Percentiles rank a stretch among this genome's conserved stretches.
phyloP scores from a whole-genome alignment of 2,329 filamentous ascomycete genomes.

The Xylaria multiplex region DNA sequence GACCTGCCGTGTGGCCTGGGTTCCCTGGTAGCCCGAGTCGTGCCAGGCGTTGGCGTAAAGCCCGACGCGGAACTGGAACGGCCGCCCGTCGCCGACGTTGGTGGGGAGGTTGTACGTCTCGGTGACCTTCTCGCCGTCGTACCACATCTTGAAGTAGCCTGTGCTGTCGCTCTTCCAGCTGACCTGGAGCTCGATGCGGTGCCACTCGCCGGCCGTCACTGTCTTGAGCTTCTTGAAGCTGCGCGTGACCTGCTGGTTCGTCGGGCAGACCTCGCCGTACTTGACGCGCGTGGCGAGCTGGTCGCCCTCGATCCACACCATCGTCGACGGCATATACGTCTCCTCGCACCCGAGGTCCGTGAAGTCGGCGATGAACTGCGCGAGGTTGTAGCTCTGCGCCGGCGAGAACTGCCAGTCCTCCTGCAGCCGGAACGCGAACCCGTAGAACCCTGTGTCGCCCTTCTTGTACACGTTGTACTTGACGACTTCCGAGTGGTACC shows the following conservation, averaged over 20 bases:
- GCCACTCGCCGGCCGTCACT: conserved; percentile 57
- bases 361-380: conserved; percentile 63
- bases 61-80: conserved; percentile 59
- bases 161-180: conserved; percentile 57
- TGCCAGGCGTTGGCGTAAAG: conserved; percentile 63
- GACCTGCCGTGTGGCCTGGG: conserved; percentile 53
- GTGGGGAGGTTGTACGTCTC: conserved; percentile 55
- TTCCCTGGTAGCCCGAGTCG: conserved; percentile 50
- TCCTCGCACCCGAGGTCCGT: conserved; percentile 55
- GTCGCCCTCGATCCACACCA: conserved; percentile 59
- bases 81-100: conserved; percentile 55
- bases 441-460: conserved; percentile 59
- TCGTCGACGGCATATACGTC: conserved; percentile 59
- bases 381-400: conserved; percentile 58
- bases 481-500: conserved; percentile 61
- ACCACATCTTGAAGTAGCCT: conserved; percentile 59
- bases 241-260: conserved; percentile 45
- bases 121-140: conserved; percentile 57
- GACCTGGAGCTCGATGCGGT: conserved; percentile 57
- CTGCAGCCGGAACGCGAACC: conserved; percentile 61
- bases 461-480: conserved; percentile 57
- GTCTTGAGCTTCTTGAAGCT: conserved; percentile 51
- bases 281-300: conserved; percentile 57
- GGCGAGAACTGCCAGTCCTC: conserved; percentile 58
- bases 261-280: conserved; percentile 51